phyloP scores from a whole-genome alignment of 331 rosid genomes.

The Telfairia occidentalis region DNA sequence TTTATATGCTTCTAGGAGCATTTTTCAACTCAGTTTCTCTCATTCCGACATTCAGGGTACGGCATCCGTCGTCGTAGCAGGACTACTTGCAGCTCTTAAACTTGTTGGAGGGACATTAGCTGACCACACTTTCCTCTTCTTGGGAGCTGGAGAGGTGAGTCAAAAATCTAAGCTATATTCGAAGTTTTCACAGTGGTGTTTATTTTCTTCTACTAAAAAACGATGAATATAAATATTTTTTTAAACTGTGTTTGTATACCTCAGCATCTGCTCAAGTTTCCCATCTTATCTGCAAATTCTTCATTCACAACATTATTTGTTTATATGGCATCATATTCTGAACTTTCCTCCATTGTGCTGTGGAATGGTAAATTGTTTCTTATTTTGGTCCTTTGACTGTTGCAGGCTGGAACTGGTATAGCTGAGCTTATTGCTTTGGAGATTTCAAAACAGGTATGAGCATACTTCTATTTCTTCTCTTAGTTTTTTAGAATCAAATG shows the following conservation, averaged over 20 bases:
- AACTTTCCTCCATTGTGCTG: conserved; percentile 3
- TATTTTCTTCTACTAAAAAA: too few relatives aligned
- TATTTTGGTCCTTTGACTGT: conserved; percentile 23
- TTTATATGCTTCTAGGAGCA: not conserved
- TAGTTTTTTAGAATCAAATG: not conserved
- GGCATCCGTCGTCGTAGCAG: conserved; percentile 89
- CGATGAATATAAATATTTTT: too few relatives aligned
- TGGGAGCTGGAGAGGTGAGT: conserved; percentile 95
- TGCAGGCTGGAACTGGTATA: conserved; percentile 95
- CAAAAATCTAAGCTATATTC: not conserved
- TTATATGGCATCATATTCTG: not conserved
- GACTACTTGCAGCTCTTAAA: conserved; percentile 72
- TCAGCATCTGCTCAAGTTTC: not conserved
- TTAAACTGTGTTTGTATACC: not conserved
- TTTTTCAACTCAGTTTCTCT: not conserved
- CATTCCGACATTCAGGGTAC: conserved; percentile 55
- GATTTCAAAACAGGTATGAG: conserved; percentile 72
- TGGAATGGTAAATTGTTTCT: conserved; percentile 9
- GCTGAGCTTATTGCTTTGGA: conserved; percentile 95
- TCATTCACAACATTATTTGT: not conserved
- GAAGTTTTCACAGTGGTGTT: too few relatives aligned
- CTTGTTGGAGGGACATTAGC: conserved; percentile 60
- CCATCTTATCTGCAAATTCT: not conserved
- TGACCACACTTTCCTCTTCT: conserved; percentile 79
- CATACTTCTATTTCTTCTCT: conserved; percentile 3